Percentiles rank a stretch among this genome's conserved stretches.
Conservation (phyloP, 139 green algal species). For the Asterochloris sp. region DNA sequence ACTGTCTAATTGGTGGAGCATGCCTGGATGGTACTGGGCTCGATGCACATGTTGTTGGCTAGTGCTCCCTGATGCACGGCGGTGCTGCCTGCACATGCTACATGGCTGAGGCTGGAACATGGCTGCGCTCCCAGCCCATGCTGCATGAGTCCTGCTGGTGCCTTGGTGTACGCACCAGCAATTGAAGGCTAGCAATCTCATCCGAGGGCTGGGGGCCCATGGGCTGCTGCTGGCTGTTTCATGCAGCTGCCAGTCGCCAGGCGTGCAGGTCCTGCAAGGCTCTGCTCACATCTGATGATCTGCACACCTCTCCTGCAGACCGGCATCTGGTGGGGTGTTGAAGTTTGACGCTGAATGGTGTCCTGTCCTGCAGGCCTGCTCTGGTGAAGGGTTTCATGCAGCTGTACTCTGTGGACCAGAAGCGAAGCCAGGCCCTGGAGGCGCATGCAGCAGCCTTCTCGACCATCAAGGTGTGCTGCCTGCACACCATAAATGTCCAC, state of each 20-base stretch:
- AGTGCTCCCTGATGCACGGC: no score
- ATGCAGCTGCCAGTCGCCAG: no score
- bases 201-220: not conserved
- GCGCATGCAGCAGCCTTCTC: constrained; percentile 95
- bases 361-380: constrained; percentile 64
- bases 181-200: not conserved
- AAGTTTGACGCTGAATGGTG: not conserved
- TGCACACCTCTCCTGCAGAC: no score
- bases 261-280: no score
- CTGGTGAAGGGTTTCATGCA: constrained; percentile 99
- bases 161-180: not conserved
- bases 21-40: not conserved
- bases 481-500: not conserved
- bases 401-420: constrained; percentile 95
- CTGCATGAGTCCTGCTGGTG: not conserved
- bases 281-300: no score
- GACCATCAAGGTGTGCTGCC: constrained; percentile 64
- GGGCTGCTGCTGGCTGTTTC: not conserved
- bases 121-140: no score
- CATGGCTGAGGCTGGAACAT: no score
- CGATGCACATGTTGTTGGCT: not conserved
- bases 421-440: constrained; percentile 94
- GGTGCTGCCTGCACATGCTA: no score
- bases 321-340: no score
- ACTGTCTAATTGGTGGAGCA: not conserved